Evolutionary conservation across 805 yeast genomes (phyloP), one percentile per base, ranked within the genome.

Genomic region (Cyberlindnera veronae): DNA sequence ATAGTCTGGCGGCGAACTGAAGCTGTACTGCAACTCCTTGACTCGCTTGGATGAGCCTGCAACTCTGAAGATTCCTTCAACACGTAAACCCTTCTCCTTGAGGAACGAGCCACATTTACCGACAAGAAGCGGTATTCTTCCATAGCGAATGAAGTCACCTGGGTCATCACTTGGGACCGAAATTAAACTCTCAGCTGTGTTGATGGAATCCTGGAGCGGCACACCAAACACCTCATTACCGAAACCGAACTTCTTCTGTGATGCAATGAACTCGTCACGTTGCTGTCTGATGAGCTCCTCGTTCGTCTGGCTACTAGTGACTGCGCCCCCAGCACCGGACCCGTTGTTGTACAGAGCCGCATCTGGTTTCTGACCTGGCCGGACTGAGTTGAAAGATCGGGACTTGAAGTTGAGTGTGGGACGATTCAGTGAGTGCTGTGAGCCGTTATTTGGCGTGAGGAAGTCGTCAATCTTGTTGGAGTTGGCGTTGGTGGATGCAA

Each of bases 21-120:
- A 93, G 12, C 81, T 71, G 28, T 76, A 72, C 60, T 93, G 98
- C 28, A 93, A 69, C 50, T 87, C 90, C 52, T 87, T 85, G 27
- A 93, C 81, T 40, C 99, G 73, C 56, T 88, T 84, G 22, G 87
- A 80, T 13, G 95, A 83, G 3, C 99, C 99, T 1, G 95, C 93
- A 2, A 93, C 84, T 44, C 99, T 71, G 60, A 93, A 93, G 4
- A 93, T 86, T 6, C 99, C 99, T 60, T 91, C 93, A 1, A 84
- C 82, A 23, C 77, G 76, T 23, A 88, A 68, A 3, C 84, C 95
- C 48, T 86, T 78, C 34, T 77, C 76, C 56, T 93, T 91, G 44
- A 93, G 64, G 55, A 66, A 90, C 0, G 85, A 81, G 1, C 98
- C 97, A 65, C 99, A 91, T 51, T 88, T 84, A 13, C 97, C 98